A percentile compares a stretch with the other conserved stretches of the same genome.
phyloP scores from a whole-genome alignment of 306 rosid genomes.

The Vicia faba region DNA sequence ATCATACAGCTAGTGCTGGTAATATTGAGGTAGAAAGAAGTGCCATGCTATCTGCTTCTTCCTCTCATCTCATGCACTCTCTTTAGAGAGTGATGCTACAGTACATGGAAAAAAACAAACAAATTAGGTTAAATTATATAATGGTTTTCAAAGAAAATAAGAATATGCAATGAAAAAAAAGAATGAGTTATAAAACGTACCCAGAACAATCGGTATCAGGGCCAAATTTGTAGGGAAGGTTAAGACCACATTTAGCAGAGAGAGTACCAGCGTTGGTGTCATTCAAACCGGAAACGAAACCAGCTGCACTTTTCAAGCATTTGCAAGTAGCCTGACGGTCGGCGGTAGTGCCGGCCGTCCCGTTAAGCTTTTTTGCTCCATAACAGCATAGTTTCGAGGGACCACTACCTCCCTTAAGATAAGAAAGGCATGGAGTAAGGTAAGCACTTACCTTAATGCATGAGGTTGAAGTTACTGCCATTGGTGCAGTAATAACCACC shows the following conservation, averaged over 20 bases:
- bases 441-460: constrained; percentile 23
- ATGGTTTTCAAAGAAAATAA: too few relatives aligned
- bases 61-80: neutral
- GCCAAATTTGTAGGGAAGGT: constrained; percentile 68
- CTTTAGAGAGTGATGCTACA: constrained; percentile 13
- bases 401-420: neutral
- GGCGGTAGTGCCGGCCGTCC: constrained; percentile 20
- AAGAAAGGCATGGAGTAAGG: constrained; percentile 20
- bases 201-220: constrained; percentile 48
- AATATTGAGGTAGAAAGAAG: neutral
- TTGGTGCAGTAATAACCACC: constrained; percentile 34
- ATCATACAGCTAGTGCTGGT: neutral
- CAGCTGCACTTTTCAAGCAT: too few relatives aligned
- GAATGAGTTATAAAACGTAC: neutral
- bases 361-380: constrained; percentile 33
- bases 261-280: too few relatives aligned
- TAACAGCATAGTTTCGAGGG: constrained; percentile 7
- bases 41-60: constrained; percentile 9
- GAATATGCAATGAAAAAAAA: too few relatives aligned
- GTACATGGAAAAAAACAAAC: neutral
- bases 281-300: too few relatives aligned
- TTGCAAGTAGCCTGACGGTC: too few relatives aligned
- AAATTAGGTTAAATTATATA: too few relatives aligned
- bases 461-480: constrained; percentile 42
- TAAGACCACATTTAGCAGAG: neutral